phyloP scores from a whole-genome alignment of 148 eudicot genomes.

The Arctostaphylos glauca region DNA sequence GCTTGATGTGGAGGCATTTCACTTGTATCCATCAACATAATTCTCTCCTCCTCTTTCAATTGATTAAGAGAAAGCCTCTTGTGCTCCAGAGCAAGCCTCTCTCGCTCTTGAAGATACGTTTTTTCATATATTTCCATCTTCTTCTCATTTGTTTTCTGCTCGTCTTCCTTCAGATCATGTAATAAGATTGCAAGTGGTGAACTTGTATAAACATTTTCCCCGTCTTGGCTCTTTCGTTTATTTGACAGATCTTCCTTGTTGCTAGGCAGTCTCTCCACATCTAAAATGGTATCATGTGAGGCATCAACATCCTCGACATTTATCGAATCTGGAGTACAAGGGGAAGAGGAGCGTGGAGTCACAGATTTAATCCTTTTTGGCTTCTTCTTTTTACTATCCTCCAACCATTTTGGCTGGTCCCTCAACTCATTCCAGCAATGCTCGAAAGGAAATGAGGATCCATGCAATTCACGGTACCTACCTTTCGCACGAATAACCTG shows the following conservation, averaged over 20 bases:
- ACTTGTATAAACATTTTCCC: not conserved
- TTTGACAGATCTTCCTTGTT: not conserved
- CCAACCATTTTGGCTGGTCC: not conserved
- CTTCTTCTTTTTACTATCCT: not conserved
- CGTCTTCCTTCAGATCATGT: not conserved
- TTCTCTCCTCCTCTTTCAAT: constrained; percentile 8
- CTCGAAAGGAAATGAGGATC: not conserved
- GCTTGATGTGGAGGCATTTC: constrained; percentile 3
- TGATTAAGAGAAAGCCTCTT: not conserved
- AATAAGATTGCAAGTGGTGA: not conserved
- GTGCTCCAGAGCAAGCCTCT: constrained; percentile 5
- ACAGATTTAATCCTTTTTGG: not conserved
- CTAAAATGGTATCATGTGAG: not conserved
- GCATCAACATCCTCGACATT: constrained; percentile 1
- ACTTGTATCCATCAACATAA: not conserved
- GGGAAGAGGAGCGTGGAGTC: not conserved
- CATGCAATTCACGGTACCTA: not conserved
- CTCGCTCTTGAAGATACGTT: constrained; percentile 4
- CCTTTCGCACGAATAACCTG: not conserved
- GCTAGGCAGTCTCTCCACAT: not conserved
- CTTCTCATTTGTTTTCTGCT: not conserved
- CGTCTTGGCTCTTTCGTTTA: not conserved
- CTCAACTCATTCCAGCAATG: constrained; percentile 10
- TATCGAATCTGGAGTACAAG: not conserved
- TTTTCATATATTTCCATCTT: not conserved